Evolutionary conservation across 306 rosid genomes (phyloP), one percentile per base, ranked within the genome.

Genomic region (Acacia crassicarpa): DNA sequence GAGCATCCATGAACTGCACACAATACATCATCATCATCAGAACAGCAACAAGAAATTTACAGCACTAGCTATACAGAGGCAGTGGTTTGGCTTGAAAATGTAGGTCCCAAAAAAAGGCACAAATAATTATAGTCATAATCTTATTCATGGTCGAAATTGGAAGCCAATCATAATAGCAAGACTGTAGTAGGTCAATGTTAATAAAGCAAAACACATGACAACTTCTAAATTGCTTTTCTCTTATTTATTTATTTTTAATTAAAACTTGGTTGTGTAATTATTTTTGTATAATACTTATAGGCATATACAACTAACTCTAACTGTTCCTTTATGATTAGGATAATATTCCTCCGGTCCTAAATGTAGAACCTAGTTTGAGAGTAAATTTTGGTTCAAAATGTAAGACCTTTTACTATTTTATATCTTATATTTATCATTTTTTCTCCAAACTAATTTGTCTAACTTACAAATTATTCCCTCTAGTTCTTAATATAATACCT

Each of bases 1-100:
- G 99, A 71, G 92, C 85, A 76, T 74, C 91, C 85, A 90, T 86
- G 91, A 95, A 95, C 99, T 93, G 89, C 45, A 83, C 84, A 78
- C 16, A 81, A 9, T 80, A 62, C 13, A 65, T 78, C 46, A 56
- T 78, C 46, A 56, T 27, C 43, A 61, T 84, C 33, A 82, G 75
- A 72, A 80, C 85, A 63, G 27, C 27, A 54, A 78, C 76, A 81
- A 19, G 20, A 56, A 56, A 56, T 8, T 19, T 56, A 56, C 12
- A 20, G 62, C 27, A n/a, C 11, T 1, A 19, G 59, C 59, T 54
- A 8, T 54, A 20, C n/a, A 17, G 62, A 54, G n/a, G 62, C 62
- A 54, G 27, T 48, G 61, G 72, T 67, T 48, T 65, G 71, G 63
- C 33, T 27, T 61, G 49, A 46, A 23, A 74, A 72, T 22, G 25